These are phyloP conservation scores for Teratosphaeria pseudoeucalypti DNA, from an alignment of 2,329 filamentous ascomycete species.

Conservation along the genomic window DNA sequence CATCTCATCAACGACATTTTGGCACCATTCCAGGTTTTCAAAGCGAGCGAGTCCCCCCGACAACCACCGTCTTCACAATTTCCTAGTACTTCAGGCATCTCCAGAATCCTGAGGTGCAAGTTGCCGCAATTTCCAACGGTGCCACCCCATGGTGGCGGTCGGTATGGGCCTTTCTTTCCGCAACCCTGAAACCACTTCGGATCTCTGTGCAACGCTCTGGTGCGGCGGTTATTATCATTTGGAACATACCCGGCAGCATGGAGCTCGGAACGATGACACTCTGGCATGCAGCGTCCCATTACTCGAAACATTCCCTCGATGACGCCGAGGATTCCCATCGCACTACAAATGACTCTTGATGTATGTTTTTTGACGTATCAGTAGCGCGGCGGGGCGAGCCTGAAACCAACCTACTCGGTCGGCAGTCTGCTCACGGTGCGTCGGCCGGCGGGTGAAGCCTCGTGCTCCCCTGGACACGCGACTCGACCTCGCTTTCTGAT, in stretches of 20 bases:
- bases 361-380: neutral
- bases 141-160: neutral
- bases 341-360: too few species aligned
- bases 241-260: neutral
- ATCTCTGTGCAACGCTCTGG: neutral
- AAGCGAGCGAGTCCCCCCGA: too few species aligned
- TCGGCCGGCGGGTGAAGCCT: neutral
- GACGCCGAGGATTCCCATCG: neutral
- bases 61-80: neutral
- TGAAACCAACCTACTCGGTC: neutral
- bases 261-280: neutral
- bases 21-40: too few species aligned
- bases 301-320: neutral
- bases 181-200: neutral
- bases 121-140: neutral
- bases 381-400: neutral
- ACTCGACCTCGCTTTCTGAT: neutral
- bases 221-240: neutral
- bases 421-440: neutral
- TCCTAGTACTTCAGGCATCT: neutral
- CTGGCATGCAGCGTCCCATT: neutral
- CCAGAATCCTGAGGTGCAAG: neutral
- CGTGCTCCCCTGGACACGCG: neutral
- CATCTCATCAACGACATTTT: neutral
- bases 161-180: neutral